These are phyloP conservation scores for Hibiscus syriacus DNA, from an alignment of 345 rosid species.

Conservation along the genomic window DNA sequence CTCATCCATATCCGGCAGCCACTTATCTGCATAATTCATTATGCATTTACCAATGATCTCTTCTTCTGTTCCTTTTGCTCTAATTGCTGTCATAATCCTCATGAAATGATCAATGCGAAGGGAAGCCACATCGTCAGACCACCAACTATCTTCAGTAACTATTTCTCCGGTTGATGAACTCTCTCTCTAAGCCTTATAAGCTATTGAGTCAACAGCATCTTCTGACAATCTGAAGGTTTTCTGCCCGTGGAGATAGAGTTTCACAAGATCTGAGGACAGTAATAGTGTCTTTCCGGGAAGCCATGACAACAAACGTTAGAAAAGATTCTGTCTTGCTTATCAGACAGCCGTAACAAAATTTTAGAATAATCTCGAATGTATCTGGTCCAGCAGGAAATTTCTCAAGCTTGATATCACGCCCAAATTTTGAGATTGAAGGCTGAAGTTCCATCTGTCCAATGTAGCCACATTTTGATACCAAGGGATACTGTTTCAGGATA, in stretches of 20 bases:
- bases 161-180: conserved; percentile 22
- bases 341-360: conserved; percentile 67
- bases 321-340: conserved; percentile 73
- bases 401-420: conserved; percentile 54
- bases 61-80: conserved; percentile 47
- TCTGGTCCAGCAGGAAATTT: conserved; percentile 77
- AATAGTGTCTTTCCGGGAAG: conserved; percentile 81
- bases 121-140: conserved; percentile 46
- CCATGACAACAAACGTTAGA: conserved; percentile 66
- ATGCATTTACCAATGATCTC: conserved; percentile 52
- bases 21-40: conserved; percentile 51
- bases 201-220: conserved; percentile 80
- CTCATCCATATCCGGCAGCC: conserved; percentile 42
- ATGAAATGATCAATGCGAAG: conserved; percentile 59
- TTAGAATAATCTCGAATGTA: conserved; percentile 54
- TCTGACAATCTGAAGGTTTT: conserved; percentile 75
- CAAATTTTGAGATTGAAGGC: conserved; percentile 43
- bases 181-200: conserved; percentile 61
- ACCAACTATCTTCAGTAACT: conserved; percentile 33
- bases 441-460: conserved; percentile 55
- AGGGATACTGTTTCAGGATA: conserved; percentile 53
- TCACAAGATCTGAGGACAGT: conserved; percentile 63
- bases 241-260: conserved; percentile 77
- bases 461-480: conserved; percentile 83
- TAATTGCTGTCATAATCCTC: conserved; percentile 57